Conservation (phyloP, 139 green algal species). For the Closterium sp. region DNA sequence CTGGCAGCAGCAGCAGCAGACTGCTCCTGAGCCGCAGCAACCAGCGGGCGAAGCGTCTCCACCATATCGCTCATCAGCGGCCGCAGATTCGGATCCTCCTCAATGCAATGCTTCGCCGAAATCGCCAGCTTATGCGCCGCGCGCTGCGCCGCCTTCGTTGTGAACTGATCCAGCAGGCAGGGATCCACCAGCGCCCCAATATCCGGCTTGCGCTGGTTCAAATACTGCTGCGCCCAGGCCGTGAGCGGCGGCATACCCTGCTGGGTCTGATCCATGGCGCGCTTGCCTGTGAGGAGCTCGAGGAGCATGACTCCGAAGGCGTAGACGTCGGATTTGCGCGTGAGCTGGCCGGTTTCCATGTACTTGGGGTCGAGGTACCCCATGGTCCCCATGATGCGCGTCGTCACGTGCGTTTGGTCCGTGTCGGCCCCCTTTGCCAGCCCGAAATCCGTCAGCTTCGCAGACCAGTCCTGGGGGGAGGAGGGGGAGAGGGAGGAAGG, state of each 20-base stretch:
- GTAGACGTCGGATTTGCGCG: neutral
- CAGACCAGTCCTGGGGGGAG: neutral
- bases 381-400: constrained; percentile 29
- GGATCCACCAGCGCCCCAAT: constrained; percentile 12
- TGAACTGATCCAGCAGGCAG: constrained; percentile 1
- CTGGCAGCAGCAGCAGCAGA: too few relatives aligned
- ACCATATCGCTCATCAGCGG: constrained; percentile 33
- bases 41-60: constrained; percentile 12
- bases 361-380: constrained; percentile 28
- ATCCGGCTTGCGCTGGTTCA: constrained; percentile 12
- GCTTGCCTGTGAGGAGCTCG: neutral
- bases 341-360: constrained; percentile 1
- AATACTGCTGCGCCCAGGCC: constrained; percentile 3
- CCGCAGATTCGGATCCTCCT: constrained; percentile 23
- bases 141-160: constrained; percentile 20
- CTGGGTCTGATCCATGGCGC: neutral
- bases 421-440: constrained; percentile 7
- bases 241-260: neutral
- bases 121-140: constrained; percentile 20
- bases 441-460: constrained; percentile 28
- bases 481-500: too few relatives aligned
- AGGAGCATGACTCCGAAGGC: neutral
- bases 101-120: constrained; percentile 20
- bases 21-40: neutral
- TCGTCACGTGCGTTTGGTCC: constrained; percentile 2